Evolutionary conservation across 305 asterid species (phyloP), one percentile per base, ranked within the genome.

Genomic region (Nicotiana rustica): DNA sequence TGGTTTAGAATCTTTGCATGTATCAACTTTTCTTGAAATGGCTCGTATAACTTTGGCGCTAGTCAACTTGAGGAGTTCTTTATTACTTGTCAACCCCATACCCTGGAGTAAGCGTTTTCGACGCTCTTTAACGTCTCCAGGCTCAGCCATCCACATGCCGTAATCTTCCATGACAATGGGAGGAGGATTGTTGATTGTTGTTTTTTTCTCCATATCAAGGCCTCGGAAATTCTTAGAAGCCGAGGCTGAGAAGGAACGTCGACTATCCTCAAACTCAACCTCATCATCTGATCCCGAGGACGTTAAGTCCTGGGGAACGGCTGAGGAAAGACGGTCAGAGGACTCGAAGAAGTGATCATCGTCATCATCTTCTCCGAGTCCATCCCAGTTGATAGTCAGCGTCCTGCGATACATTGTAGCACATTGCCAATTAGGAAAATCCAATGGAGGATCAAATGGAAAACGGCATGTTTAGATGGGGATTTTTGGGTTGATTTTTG

Each of bases 141-240:
- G 98, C 69, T 89, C 96, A 0, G 93, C 66, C 91, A 85, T 91
- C 98, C 97, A 94, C 93, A 94, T 84, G 77, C 90, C 93, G 9
- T 94, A 94, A 70, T 86, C 85, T 1, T 84, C 93, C 83, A 89
- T 62, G 61, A 82, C 10, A 67, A 85, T 67, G 73, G 38, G 87
- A 35, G 21, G 89, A 71, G 78, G 65, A 55, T 52, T 55, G 0
- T 41, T 8, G 29, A 75, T 52, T 35, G 25, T 25, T 25, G 25
- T 25, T 25, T 25, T 25, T 25, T 3, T 75, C 49, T 10, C 66
- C 49, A 52, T 29, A 10, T 85, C 79, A 6, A 52, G 80, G 81
- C 60, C 18, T 29, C 21, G 76, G 73, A 81, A 38, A 29, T 55
- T 75, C 49, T 85, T 85, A 21, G 95, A 84, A 69, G 92, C 82